Conservation (phyloP, 441 rosid genomes). For the Hura crepitans region DNA sequence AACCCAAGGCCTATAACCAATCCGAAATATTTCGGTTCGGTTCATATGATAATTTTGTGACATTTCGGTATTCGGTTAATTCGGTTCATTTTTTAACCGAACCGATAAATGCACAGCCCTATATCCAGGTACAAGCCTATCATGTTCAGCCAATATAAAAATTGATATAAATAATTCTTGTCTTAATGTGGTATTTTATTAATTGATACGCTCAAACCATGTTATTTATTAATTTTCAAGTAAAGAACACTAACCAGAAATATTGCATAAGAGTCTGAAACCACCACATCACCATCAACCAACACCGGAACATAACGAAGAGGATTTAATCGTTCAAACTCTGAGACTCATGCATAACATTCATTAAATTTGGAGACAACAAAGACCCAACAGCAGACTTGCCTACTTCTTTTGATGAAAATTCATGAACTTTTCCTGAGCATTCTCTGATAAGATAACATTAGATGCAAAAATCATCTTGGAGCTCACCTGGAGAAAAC, state of each 20-base stretch:
- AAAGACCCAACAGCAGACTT: neutral
- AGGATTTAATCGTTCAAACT: constrained; percentile 47
- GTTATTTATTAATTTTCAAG: neutral
- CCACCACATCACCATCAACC: constrained; percentile 47
- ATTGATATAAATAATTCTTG: neutral
- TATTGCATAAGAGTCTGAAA: constrained; percentile 55
- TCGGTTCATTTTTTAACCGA: too few species aligned
- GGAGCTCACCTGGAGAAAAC: constrained; percentile 37
- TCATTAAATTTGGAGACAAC: neutral
- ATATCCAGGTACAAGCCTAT: too few species aligned
- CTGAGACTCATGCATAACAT: constrained; percentile 30
- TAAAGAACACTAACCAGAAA: constrained; percentile 39
- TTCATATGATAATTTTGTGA: too few species aligned
- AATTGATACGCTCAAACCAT: neutral
- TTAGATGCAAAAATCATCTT: neutral
- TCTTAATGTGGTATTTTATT: neutral
- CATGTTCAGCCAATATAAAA: neutral
- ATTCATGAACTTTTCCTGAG: neutral
- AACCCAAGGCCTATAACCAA: too few species aligned
- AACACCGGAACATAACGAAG: constrained; percentile 45
- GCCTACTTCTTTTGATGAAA: neutral
- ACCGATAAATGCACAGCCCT: too few species aligned
- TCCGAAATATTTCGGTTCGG: too few species aligned
- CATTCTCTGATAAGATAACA: neutral
- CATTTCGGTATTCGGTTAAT: too few species aligned